A percentile compares a stretch with the other conserved stretches of the same genome.
phyloP scores from a whole-genome alignment of 805 yeast species.

The Phaffomyces antillensis region DNA sequence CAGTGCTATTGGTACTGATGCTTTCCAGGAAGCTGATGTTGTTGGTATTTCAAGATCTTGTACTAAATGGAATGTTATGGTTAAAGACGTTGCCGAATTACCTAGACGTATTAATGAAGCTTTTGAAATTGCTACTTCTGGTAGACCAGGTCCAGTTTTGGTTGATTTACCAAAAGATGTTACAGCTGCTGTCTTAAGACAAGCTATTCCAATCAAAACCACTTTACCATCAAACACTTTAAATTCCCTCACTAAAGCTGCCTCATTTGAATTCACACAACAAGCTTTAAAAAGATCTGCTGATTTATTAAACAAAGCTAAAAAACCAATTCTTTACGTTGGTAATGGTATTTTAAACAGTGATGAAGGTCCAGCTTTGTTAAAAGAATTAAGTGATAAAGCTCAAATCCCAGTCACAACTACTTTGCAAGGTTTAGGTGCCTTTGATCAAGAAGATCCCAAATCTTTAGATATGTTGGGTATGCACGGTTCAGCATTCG shows the following conservation, averaged over 20 bases:
- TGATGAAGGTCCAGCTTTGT: slow-evolving; percentile 69
- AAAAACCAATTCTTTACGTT: slow-evolving; percentile 82
- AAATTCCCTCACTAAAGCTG: slow-evolving; percentile 59
- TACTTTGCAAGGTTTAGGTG: slow-evolving; percentile 88
- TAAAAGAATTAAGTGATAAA: slow-evolving; percentile 82
- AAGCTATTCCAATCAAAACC: slow-evolving; percentile 74
- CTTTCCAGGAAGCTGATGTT: slow-evolving; percentile 98
- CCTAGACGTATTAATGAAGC: slow-evolving; percentile 97
- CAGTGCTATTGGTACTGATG: slow-evolving; percentile 93
- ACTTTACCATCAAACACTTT: slow-evolving; percentile 71
- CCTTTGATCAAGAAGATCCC: slow-evolving; percentile 86
- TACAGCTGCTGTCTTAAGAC: slow-evolving; percentile 82
- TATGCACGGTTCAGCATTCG: slow-evolving; percentile 96
- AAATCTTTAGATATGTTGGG: slow-evolving; percentile 95
- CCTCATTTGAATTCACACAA: slow-evolving; percentile 65
- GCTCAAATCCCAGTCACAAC: slow-evolving; percentile 96
- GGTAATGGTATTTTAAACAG: slow-evolving; percentile 86
- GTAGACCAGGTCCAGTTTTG: slow-evolving; percentile 97
- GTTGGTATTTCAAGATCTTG: slow-evolving; percentile 95
- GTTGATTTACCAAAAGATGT: slow-evolving; percentile 98
- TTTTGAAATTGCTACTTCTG: slow-evolving; percentile 90
- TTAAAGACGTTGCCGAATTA: slow-evolving; percentile 85
- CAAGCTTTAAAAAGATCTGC: slow-evolving; percentile 76
- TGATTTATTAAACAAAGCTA: slow-evolving; percentile 67
- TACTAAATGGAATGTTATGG: slow-evolving; percentile 99